These are phyloP conservation scores for Botrytis pseudocinerea DNA, from an alignment of 2,329 filamentous ascomycete genomes.

Conservation along the genomic window DNA sequence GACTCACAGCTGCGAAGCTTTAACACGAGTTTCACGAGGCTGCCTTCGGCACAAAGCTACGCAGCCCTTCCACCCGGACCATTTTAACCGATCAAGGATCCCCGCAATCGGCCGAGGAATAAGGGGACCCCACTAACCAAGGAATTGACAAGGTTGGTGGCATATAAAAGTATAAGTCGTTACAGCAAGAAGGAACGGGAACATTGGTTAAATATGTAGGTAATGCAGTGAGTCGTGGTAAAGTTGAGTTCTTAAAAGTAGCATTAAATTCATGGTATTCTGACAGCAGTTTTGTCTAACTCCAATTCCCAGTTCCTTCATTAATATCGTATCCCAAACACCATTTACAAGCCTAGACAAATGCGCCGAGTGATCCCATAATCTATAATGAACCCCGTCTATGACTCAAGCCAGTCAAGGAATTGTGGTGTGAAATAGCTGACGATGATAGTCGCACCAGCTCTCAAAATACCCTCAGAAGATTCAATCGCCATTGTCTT, in stretches of 20 bases:
- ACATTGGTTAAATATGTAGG: background rate
- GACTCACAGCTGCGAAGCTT: conserved; percentile 1
- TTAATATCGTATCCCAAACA: conserved; percentile 20
- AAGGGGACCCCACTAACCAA: conserved; percentile 11
- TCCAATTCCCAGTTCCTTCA: conserved; percentile 13
- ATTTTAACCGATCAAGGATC: conserved; percentile 8
- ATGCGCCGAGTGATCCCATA: background rate
- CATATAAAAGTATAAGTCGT: background rate
- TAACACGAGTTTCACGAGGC: conserved; percentile 12
- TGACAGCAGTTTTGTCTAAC: conserved; percentile 22
- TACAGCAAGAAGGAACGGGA: background rate
- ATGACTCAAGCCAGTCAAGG: conserved; percentile 64
- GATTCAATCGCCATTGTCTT: conserved; percentile 94
- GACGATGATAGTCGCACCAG: conserved; percentile 89
- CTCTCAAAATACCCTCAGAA: conserved; percentile 88
- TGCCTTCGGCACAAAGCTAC: conserved; percentile 10
- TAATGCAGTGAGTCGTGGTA: background rate
- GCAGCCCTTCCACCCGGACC: conserved; percentile 6
- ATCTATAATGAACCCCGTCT: conserved; percentile 24
- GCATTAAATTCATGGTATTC: conserved; percentile 15
- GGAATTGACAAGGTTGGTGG: background rate
- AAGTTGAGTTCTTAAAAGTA: background rate
- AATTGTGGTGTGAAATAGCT: conserved; percentile 91
- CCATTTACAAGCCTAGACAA: background rate
- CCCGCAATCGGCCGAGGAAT: conserved; percentile 13